Percentiles rank a stretch among this genome's conserved stretches.
Evolutionary conservation across 2,329 filamentous ascomycete genomes (phyloP).

Genomic region (Microdochium bolleyi): DNA sequence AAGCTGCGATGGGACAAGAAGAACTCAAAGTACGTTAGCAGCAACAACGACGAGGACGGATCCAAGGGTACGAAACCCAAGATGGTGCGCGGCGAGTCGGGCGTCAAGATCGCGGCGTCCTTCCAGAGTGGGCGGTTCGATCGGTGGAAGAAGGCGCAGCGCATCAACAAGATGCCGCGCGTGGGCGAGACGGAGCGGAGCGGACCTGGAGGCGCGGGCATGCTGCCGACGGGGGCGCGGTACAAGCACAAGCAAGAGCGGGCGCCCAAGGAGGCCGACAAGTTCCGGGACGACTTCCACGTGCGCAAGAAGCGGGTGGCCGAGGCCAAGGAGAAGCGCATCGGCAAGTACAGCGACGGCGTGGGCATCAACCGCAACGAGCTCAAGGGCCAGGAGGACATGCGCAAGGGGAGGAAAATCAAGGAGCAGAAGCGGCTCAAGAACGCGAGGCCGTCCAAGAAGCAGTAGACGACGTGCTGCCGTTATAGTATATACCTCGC

Average conservation of each 20-base stretch:
- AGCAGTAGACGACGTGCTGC: conserved; percentile 19
- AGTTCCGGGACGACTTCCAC: conserved; percentile 83
- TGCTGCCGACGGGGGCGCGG: conserved; percentile 38
- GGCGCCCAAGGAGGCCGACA: conserved; percentile 91
- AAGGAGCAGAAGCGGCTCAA: conserved; percentile 74
- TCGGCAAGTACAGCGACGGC: conserved; percentile 67
- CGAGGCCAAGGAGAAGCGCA: conserved; percentile 77
- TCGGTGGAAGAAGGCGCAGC: conserved; percentile 81
- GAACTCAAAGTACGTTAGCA: conserved; percentile 86
- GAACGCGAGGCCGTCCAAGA: conserved; percentile 75
- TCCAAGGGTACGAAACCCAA: conserved; percentile 50
- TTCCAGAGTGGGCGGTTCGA: conserved; percentile 95
- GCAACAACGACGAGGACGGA: conserved; percentile 91
- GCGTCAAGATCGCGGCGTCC: conserved; percentile 88
- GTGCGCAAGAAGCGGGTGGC: conserved; percentile 83
- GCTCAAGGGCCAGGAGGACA: conserved; percentile 74
- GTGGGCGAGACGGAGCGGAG: conserved; percentile 72
- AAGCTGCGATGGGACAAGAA: conserved; percentile 97
- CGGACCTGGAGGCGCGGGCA: conserved; percentile 20
- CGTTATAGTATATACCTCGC: background rate
- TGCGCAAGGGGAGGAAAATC: conserved; percentile 72
- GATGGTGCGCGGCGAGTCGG: conserved; percentile 82
- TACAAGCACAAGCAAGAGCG: conserved; percentile 83
- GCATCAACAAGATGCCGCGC: conserved; percentile 67
- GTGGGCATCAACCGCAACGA: conserved; percentile 63